Base-by-base conservation (phyloP, 208 protist genomes). In the Leishmania tropica region DNA sequence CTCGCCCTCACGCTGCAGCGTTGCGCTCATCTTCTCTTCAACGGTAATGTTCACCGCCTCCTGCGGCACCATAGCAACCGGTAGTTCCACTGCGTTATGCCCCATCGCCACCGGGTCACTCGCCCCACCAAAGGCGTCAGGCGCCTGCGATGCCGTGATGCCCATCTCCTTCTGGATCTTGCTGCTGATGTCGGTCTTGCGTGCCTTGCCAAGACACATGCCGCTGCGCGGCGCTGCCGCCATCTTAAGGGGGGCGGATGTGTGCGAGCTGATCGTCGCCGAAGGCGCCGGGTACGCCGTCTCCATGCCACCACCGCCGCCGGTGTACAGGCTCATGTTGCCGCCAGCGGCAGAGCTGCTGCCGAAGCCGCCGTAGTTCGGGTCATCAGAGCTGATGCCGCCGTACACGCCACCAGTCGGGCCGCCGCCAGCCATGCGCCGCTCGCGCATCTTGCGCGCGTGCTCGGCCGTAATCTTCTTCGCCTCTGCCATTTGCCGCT, bases 401-500 rank as follows among this genome's bases (percentile, higher is more conserved):
- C 90, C 92, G 90, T 96, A 96, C 62, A 85, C 84, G 75, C 88
- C 89, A 68, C 89, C 85, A 13, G 75, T 84, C 5, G 73, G 62
- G 62, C 76, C 81, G 31, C 85, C 87, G 51, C 81, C 81, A 8
- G 53, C 62, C 83, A 85, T 89, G 65, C 89, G 76, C 35, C 88
- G 90, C 76, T 98, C 90, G 8, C 88, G 90, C 62, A 99, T 78
- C 84, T 95, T 86, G 80, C 93, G 93, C 31, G 95, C 94, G 35
- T 97, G 92, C 81, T 92, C 88, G 24, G 90, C 96, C 53, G 98
- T 96, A 51, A 95, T 88, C 81, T 95, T 94, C 87, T 98, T 96
- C 28, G 98, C 98, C 62, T 97, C 87, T 80, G 94, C 95, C 84
- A 99, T 89, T 74, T 98, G 96, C 79, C 94, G 82, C 81, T 91